phyloP scores from a whole-genome alignment of 1,284 basidiomycete genomes.

The Phellopilus nigrolimitatus region DNA sequence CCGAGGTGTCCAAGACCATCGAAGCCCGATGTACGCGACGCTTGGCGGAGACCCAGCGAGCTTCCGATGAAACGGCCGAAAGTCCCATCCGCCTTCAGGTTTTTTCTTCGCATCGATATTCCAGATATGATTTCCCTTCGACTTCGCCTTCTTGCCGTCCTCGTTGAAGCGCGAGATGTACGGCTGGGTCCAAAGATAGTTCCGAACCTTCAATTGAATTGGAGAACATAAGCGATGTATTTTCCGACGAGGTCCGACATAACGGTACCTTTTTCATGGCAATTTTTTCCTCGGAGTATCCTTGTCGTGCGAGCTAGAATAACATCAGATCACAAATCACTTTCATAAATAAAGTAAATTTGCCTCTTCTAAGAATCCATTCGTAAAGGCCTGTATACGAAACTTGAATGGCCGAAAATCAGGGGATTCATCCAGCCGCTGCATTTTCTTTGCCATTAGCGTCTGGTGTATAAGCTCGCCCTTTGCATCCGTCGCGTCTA shows the following conservation, averaged over 20 bases:
- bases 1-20: slow-evolving; percentile 89
- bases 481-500: slow-evolving; percentile 89
- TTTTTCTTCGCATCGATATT: slow-evolving; percentile 92
- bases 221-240: slow-evolving; percentile 23
- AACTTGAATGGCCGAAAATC: slow-evolving; percentile 99
- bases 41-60: slow-evolving; percentile 78
- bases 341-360: slow-evolving; percentile 18
- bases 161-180: slow-evolving; percentile 98
- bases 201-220: slow-evolving; percentile 74
- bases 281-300: slow-evolving; percentile 81
- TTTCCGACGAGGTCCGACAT: slow-evolving; percentile 16
- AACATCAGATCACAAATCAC: slow-evolving; percentile 19
- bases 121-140: slow-evolving; percentile 99
- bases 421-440: slow-evolving; percentile 87
- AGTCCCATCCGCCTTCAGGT: slow-evolving; percentile 79
- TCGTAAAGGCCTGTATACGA: slow-evolving; percentile 97
- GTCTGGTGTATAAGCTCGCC: slow-evolving; percentile 98
- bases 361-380: slow-evolving; percentile 92
- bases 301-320: slow-evolving; percentile 65
- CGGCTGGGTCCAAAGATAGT: slow-evolving; percentile 92
- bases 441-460: slow-evolving; percentile 99
- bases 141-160: slow-evolving; percentile 99
- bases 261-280: slow-evolving; percentile 78
- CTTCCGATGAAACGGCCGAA: slow-evolving; percentile 86
- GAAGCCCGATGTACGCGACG: slow-evolving; percentile 79